These are phyloP conservation scores for Sicyos edulis DNA, from an alignment of 306 rosid species.

Conservation along the genomic window DNA sequence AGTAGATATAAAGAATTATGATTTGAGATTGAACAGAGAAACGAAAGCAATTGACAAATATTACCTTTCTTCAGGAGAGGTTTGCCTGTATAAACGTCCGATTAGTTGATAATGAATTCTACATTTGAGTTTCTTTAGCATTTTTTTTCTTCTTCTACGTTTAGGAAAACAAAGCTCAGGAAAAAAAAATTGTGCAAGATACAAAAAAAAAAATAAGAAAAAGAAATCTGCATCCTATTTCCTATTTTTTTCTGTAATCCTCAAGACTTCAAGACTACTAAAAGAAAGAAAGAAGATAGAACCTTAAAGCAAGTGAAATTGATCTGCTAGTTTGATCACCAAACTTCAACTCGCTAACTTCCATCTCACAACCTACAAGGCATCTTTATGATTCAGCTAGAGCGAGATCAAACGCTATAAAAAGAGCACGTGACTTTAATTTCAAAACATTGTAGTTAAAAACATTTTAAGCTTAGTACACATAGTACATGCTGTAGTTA, in stretches of 20 bases:
- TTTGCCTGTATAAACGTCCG: background rate
- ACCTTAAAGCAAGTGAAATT: background rate
- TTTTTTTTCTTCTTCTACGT: background rate
- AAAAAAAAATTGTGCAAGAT: background rate
- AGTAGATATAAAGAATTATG: no score
- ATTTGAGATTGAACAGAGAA: no score
- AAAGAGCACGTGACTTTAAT: background rate
- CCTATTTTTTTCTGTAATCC: background rate
- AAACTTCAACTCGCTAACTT: slow-evolving; percentile 21
- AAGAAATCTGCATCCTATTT: background rate
- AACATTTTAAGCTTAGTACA: no score
- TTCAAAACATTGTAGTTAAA: background rate
- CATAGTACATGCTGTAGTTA: no score
- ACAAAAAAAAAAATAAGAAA: background rate
- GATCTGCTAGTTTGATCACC: slow-evolving; percentile 11
- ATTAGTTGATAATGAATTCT: slow-evolving; percentile 1
- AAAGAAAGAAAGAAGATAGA: slow-evolving; percentile 7
- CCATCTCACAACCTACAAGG: slow-evolving; percentile 62
- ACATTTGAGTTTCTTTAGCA: background rate
- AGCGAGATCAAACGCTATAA: background rate
- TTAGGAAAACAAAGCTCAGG: background rate
- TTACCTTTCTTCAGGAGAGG: background rate
- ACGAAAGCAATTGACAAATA: no score
- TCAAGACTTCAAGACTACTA: background rate
- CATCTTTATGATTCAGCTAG: slow-evolving; percentile 14